These are phyloP conservation scores for Trichophyton verrucosum DNA, from an alignment of 2,329 filamentous ascomycete genomes.

Conservation along the genomic window DNA sequence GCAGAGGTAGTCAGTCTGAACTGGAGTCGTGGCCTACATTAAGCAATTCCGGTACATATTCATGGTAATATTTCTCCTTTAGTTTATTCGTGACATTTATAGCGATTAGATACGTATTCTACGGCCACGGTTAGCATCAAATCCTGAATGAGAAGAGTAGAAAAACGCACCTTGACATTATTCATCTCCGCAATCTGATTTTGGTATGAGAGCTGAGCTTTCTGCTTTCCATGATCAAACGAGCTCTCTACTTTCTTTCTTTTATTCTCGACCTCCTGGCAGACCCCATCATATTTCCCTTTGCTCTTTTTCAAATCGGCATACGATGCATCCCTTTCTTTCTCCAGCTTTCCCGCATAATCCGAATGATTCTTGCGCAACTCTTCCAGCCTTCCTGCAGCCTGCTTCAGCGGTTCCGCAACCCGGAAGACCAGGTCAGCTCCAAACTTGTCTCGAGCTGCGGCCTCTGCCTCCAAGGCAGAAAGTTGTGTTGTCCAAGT, in stretches of 20 bases:
- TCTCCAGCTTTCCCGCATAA: conserved; percentile 76
- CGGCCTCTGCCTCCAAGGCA: conserved; percentile 74
- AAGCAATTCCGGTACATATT: conserved; percentile 86
- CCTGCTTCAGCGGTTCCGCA: conserved; percentile 71
- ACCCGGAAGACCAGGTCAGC: conserved; percentile 66
- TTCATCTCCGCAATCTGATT: conserved; percentile 92
- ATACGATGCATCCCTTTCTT: conserved; percentile 75
- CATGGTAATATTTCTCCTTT: conserved; percentile 94
- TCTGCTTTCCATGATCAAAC: conserved; percentile 75
- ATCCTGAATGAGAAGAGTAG: background rate
- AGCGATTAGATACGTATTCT: conserved; percentile 89
- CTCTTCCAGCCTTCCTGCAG: conserved; percentile 70
- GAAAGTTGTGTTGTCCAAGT: conserved; percentile 93
- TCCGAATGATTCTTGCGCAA: conserved; percentile 82
- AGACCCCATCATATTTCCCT: conserved; percentile 80
- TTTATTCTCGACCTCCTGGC: conserved; percentile 86
- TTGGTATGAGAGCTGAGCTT: conserved; percentile 82
- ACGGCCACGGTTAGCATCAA: background rate
- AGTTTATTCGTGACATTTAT: conserved; percentile 97
- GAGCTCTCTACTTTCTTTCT: conserved; percentile 90
- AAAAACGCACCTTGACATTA: conserved; percentile 56
- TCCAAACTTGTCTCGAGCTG: conserved; percentile 77
- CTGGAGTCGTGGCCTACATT: conserved; percentile 47
- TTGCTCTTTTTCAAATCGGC: conserved; percentile 81
- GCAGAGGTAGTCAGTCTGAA: background rate